Base-by-base conservation (phyloP, 2,329 filamentous ascomycete genomes). In the Fusarium armeniacum region DNA sequence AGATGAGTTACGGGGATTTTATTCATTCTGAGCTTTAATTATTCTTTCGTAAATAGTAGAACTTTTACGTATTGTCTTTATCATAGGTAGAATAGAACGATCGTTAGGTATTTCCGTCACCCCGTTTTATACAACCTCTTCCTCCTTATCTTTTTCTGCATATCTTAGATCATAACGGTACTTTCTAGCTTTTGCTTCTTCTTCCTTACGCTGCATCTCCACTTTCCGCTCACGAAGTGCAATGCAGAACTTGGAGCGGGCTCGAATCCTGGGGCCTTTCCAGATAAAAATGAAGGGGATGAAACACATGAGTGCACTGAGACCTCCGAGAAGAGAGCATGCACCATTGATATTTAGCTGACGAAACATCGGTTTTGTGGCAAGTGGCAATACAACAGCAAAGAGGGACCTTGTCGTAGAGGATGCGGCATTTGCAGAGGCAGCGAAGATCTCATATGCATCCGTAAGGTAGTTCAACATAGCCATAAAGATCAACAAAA, bases 351-450 rank as follows among this genome's bases (percentile, higher is more conserved):
- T 83, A 3, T 82, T 82, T 2, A 87, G 78, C 5, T 74, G 75
- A 4, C 69, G 60, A 63, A 87, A 87, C 83, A 87, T 86, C 61
- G 80, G 80, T 3, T 79, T 77, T 5, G 84, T 84, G 13, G 85
- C 85, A 20, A 91, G 80, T 6, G 89, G 89, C 46, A 91, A 80
- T 2, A 89, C 79, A 1, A 97, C 94, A 45, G 94, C 93, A 2
- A 95, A 97, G 78, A 98, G 93, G 91, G 96, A 96, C 57, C 96
- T 94, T 1, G 92, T 97, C 81, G 81, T 97, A 58, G 96, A 98
- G 81, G 82, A 97, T 54, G 84, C 91, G 76, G 96, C 95, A 45
- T 86, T 98, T 75, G 92, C 94, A 24, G 90, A 89, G 75, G 90
- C 89, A 49, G 89, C 87, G 71, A 87, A 91, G 46, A 89, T 84